These are phyloP conservation scores for Coemansia sp. DNA, from an alignment of 192 early-diverging fungal genomes.

Conservation along the genomic window DNA sequence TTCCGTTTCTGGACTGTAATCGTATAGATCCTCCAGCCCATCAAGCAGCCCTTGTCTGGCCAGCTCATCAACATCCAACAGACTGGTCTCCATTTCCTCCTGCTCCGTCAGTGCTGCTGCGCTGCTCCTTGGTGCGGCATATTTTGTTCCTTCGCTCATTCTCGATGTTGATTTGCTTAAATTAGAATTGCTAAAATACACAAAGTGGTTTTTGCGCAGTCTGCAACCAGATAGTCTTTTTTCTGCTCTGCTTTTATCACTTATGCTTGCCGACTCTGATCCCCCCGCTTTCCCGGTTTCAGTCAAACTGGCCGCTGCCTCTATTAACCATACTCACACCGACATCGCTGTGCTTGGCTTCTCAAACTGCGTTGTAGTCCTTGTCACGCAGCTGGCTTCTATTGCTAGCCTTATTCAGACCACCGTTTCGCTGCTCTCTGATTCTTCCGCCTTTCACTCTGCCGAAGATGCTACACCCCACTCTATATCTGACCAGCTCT, in stretches of 20 bases:
- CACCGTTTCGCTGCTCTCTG: not conserved
- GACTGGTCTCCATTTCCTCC: no score
- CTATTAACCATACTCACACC: slow-evolving; percentile 33
- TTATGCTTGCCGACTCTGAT: slow-evolving; percentile 2
- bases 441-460: not conserved
- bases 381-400: slow-evolving; percentile 41
- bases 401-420: slow-evolving; percentile 35
- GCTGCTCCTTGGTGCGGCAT: no score
- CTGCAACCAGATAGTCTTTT: not conserved
- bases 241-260: slow-evolving; percentile 1
- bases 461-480: slow-evolving; percentile 4
- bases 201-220: no score
- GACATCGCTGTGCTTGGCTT: slow-evolving; percentile 47
- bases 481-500: slow-evolving; percentile 5
- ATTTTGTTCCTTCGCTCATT: no score
- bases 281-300: slow-evolving; percentile 27
- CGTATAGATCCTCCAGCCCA: slow-evolving; percentile 42
- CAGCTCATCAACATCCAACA: slow-evolving; percentile 5
- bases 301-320: slow-evolving; percentile 23
- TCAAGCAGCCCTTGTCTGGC: slow-evolving; percentile 36
- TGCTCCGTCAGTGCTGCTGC: no score
- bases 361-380: slow-evolving; percentile 38
- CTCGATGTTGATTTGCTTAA: no score
- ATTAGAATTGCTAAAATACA: no score
- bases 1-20: slow-evolving; percentile 8